Conservation (phyloP, 306 rosid species). For the Dalbergia cultrata region DNA sequence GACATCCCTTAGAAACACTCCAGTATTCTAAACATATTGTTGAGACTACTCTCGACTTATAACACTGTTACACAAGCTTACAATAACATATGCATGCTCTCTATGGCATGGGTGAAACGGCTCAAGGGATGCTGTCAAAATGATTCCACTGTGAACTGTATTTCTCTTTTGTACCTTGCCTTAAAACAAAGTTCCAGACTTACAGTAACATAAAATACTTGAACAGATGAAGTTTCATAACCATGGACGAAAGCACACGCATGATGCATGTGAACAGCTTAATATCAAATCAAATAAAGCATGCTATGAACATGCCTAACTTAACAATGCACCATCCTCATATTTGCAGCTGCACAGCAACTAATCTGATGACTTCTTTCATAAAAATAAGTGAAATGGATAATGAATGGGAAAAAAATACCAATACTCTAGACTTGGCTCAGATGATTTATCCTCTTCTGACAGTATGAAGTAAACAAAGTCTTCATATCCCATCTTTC, state of each 20-base stretch:
- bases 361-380: conserved; percentile 29
- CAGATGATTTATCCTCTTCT: conserved; percentile 97
- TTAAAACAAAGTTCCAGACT: conserved; percentile 7
- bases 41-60: conserved; percentile 1
- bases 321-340: conserved; percentile 29
- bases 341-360: conserved; percentile 28
- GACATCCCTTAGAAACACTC: conserved; percentile 1
- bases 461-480: conserved; percentile 95
- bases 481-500: conserved; percentile 99
- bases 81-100: conserved; percentile 17
- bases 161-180: conserved; percentile 36
- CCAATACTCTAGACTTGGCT: conserved; percentile 99
- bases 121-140: conserved; percentile 16
- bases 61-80: not conserved
- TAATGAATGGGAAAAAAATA: conserved; percentile 53
- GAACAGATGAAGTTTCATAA: conserved; percentile 31
- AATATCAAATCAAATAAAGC: conserved; percentile 34
- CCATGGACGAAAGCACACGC: conserved; percentile 7
- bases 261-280: conserved; percentile 1
- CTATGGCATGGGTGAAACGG: conserved; percentile 1
- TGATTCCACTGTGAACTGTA: conserved; percentile 15
- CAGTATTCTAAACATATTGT: not conserved
- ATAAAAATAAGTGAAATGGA: conserved; percentile 39
- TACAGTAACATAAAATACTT: not conserved
- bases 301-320: conserved; percentile 28